phyloP scores from a whole-genome alignment of 352 stramenopile genomes.

The Globisporangium heterothallicum region DNA sequence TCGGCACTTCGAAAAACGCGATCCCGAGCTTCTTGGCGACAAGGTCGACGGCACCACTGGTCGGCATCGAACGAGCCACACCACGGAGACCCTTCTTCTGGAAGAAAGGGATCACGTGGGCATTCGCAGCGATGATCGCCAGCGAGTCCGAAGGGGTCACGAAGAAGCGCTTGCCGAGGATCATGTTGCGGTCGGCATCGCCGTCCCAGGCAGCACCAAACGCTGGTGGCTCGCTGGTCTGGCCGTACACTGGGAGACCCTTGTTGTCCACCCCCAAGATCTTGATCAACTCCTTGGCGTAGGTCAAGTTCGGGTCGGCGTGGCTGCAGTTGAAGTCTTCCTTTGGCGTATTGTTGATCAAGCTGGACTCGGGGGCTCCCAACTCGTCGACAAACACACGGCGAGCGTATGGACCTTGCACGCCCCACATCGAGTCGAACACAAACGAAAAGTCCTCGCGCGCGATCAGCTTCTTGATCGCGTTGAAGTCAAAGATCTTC shows the following conservation, averaged over 20 bases:
- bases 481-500: conserved; percentile 97
- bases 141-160: conserved; percentile 98
- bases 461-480: conserved; percentile 89
- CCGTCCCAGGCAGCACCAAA: conserved; percentile 98
- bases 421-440: conserved; percentile 98
- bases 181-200: conserved; percentile 99
- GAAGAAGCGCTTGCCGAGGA: conserved; percentile 97
- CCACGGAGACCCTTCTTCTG: conserved; percentile 89
- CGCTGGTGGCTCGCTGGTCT: conserved; percentile 55
- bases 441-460: conserved; percentile 94
- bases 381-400: conserved; percentile 97
- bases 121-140: conserved; percentile 97
- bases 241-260: conserved; percentile 70
- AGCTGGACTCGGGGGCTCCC: conserved; percentile 62
- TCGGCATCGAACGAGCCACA: conserved; percentile 98
- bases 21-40: conserved; percentile 95
- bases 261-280: conserved; percentile 93
- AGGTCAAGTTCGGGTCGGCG: conserved; percentile 99
- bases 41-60: conserved; percentile 94
- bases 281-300: conserved; percentile 95
- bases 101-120: conserved; percentile 96
- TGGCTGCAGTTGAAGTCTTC: conserved; percentile 97
- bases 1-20: conserved; percentile 96
- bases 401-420: conserved; percentile 94
- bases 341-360: conserved; percentile 93